Base-by-base conservation (phyloP, 2,329 filamentous ascomycete genomes). In the Pezicula carpinea region DNA sequence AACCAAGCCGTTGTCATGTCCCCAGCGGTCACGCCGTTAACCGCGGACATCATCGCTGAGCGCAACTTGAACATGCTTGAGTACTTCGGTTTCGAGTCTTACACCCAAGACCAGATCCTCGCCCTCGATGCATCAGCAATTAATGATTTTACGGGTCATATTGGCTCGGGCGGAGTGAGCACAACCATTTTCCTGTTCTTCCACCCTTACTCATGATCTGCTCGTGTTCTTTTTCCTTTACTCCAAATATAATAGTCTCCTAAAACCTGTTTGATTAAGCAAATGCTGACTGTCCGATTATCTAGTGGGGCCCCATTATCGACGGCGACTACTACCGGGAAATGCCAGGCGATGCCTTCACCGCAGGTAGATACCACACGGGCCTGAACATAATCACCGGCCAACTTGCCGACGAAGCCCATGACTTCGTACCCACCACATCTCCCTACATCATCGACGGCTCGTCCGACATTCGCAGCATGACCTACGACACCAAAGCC, bases 1-100 rank as follows among this genome's bases (percentile, higher is more conserved):
- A 64, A 64, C 35, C 66, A 68, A 51, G 58, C 59, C 15, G 48
- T 62, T 32, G 23, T 55, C 8, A 40, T 40, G 38, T 40, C 38
- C 3, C 38, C 38, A 40, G 38, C 38, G 5, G 38, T 40, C 38
- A 23, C 38, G 5, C 38, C 21, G 22, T 14, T 15, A 8, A 22
- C n/a, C 19, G 18, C 38, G 1, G 38, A 40, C 6, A 19, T 40
- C 13, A 40, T 40, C 19, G 38, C 38, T 5, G 38, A 21, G 18
- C 19, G 38, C 14, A 40, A 40, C 15, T 22, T 40, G 11, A n/a
- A 21, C 6, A 40, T 40, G 38, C 38, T 40, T 14, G 38, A 40
- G n/a, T 40, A 40, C 22, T 40, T 40, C 38, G 38, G 38, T 10
- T 40, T 22, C 7, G 38, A 40, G 22, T 22, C 21, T 26, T 40